phyloP scores from a whole-genome alignment of 1,284 basidiomycete species.

The Moesziomyces parantarcticus region DNA sequence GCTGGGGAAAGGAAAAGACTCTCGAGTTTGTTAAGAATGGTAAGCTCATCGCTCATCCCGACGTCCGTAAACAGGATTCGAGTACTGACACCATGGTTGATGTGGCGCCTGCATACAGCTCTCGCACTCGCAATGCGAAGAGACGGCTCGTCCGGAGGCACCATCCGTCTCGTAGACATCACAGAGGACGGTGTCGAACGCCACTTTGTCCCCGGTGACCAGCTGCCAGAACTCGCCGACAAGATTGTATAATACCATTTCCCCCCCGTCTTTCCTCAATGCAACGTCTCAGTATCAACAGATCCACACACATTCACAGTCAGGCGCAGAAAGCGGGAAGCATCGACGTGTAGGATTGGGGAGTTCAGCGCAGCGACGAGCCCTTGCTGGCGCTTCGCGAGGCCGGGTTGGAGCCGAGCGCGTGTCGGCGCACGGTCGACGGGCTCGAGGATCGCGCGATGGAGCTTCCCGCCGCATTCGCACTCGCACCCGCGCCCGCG shows the following conservation, averaged over 20 bases:
- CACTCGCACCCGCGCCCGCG: constrained; percentile 1
- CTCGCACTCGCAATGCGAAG: constrained; percentile 95
- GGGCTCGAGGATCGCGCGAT: constrained; percentile 19
- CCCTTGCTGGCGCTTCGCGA: constrained; percentile 39
- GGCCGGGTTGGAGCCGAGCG: constrained; percentile 19
- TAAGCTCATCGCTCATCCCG: too few relatives aligned
- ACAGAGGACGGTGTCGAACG: constrained; percentile 90
- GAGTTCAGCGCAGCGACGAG: constrained; percentile 22
- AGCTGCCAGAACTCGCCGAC: constrained; percentile 55
- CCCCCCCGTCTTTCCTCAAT: background rate
- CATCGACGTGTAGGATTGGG: background rate
- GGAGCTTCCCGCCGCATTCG: constrained; percentile 1
- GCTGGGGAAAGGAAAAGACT: constrained; percentile 91
- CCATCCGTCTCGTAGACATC: constrained; percentile 96
- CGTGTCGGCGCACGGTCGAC: constrained; percentile 21
- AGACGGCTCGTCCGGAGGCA: constrained; percentile 97
- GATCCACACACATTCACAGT: background rate
- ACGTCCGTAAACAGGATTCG: too few relatives aligned
- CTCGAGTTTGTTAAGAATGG: constrained; percentile 93
- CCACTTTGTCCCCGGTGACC: constrained; percentile 87
- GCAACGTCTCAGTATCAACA: background rate
- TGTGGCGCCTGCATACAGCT: constrained; percentile 70
- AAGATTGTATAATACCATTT: constrained; percentile 50
- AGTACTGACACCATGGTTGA: background rate
- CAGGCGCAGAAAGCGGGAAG: background rate